Percentiles rank a stretch among this genome's conserved stretches.
Evolutionary conservation across 306 rosid species (phyloP).

Genomic region (Bauhinia variegata): DNA sequence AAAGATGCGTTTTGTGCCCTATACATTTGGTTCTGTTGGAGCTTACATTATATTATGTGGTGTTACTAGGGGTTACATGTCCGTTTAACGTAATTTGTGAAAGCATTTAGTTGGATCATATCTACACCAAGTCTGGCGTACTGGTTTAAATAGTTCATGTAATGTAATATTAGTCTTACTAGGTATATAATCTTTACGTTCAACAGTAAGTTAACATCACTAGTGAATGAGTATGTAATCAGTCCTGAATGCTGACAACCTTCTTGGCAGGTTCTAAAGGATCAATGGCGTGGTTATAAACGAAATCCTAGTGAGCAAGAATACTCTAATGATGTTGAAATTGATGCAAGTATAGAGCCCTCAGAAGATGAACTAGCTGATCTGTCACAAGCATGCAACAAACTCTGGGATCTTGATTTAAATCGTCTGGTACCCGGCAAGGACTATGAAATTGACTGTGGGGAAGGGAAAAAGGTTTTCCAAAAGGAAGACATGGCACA

Average conservation of each 20-base stretch:
- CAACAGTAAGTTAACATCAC: conserved; percentile 2
- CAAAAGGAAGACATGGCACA: conserved; percentile 76
- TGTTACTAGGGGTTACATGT: no score
- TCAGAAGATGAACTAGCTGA: conserved; percentile 76
- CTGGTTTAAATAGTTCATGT: no score
- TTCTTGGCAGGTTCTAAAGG: conserved; percentile 64
- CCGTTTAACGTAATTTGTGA: no score
- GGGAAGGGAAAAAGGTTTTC: conserved; percentile 82
- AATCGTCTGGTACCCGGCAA: conserved; percentile 78
- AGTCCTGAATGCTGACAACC: conserved; percentile 16
- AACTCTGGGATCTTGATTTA: conserved; percentile 84
- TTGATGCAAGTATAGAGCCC: conserved; percentile 56
- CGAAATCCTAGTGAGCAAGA: conserved; percentile 71
- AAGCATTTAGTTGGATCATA: no score
- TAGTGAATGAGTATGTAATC: conserved; percentile 6
- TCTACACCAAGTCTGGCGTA: no score
- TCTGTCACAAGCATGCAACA: conserved; percentile 74
- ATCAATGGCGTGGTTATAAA: conserved; percentile 71
- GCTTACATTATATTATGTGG: no score
- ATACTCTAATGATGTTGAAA: conserved; percentile 70
- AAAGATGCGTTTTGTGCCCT: conserved; percentile 17
- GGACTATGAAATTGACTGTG: conserved; percentile 93
- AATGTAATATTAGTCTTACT: conserved; percentile 3
- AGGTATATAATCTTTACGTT: conserved; percentile 13
- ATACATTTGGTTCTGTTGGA: neutral